Evolutionary conservation across 176 grass and related monocot genomes (phyloP), one percentile per base, ranked within the genome.

Genomic region (Phoenix roebelenii): DNA sequence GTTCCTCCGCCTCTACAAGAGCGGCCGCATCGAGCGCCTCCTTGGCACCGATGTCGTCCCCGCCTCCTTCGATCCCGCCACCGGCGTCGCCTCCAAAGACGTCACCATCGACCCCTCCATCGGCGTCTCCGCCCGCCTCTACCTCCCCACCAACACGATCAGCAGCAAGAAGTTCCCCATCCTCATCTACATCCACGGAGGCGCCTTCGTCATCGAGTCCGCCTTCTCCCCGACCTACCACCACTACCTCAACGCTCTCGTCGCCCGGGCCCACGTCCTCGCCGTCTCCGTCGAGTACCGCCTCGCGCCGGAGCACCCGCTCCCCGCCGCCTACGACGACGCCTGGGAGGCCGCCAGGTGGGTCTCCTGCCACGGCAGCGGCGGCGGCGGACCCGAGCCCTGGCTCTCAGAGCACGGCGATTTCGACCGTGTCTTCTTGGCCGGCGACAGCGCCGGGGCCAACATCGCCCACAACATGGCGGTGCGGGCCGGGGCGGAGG

Each of bases 281-380:
- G 86, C 70, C 16, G 86, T 90, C 22, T 96, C 92, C 16, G 78
- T 78, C 9, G 82, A 90, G 62, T 90, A 90, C 78, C 86, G 92
- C 71, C 83, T 81, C 3, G 87, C 86, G 20, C 92, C 81, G 48
- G 92, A 88, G 87, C 58, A 87, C 75, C 61, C 67, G 49, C 83
- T 90, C 56, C 92, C 87, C 0, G 75, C 80, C 5, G 92, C 80
- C 50, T 88, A 82, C 67, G 83, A 90, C 0, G 92, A 96, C 58
- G 73, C 71, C 4, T 88, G 68, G 67, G 18, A 3, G 19, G 85
- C 85, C 0, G 26, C 86, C 2, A 15, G 58, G 52, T 89, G 82
- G 89, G 82, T 85, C 51, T 50, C 74, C 0, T 82, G 65, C n/a
- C 73, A 80, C 61, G 60, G 57, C 44, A 16, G 35, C 30, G 23